Conservation (phyloP, 441 rosid genomes). For the Macaranga tanarius region DNA sequence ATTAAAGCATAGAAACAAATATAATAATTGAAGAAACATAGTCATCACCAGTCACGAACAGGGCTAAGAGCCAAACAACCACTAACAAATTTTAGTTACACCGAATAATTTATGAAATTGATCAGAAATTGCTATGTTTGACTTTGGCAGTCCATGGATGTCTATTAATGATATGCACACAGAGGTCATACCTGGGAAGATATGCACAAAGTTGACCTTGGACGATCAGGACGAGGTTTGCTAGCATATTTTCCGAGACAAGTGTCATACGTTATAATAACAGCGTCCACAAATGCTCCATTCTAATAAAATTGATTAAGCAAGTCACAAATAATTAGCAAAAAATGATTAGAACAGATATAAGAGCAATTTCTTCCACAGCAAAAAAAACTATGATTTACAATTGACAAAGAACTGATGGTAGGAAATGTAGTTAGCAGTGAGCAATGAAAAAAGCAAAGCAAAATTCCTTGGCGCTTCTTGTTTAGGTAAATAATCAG, state of each 20-base stretch:
- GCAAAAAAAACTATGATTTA: too few species aligned
- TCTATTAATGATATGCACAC: background rate
- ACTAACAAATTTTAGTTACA: background rate
- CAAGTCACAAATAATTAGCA: too few species aligned
- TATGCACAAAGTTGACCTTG: too few species aligned
- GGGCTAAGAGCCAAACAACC: background rate
- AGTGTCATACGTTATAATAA: slow-evolving; percentile 85
- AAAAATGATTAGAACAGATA: background rate
- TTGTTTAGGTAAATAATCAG: too few species aligned
- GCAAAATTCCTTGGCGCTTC: too few species aligned
- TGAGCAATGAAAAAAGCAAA: too few species aligned
- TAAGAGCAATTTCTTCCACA: too few species aligned
- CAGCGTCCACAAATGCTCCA: slow-evolving; percentile 88
- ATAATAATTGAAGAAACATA: background rate
- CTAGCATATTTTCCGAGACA: slow-evolving; percentile 76
- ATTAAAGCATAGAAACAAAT: background rate
- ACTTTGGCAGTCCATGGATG: background rate
- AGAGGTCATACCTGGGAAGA: slow-evolving; percentile 59
- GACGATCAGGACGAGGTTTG: too few species aligned
- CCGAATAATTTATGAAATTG: background rate
- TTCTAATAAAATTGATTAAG: too few species aligned
- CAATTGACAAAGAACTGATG: too few species aligned
- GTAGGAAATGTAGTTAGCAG: too few species aligned
- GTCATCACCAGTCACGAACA: background rate
- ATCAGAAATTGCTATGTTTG: background rate